Conservation (phyloP, 768 basidiomycete species). For the Boletellus ananiceps region DNA sequence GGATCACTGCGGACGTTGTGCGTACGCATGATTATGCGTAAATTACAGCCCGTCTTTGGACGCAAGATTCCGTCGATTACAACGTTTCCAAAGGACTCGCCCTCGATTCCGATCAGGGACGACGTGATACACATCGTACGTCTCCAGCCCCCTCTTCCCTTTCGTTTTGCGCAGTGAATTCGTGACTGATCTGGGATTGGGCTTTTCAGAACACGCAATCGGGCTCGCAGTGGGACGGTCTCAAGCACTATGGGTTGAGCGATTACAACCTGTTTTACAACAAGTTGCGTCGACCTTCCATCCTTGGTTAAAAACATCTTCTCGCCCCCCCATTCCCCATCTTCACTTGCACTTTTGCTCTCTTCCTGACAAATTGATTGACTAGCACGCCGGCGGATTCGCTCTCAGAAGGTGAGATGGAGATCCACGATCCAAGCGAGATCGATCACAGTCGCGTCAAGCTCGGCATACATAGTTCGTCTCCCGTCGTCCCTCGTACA, state of each 20-base stretch:
- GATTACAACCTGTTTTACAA: constrained; percentile 59
- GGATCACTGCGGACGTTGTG: no score
- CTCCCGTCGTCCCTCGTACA: background rate
- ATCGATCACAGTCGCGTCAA: constrained; percentile 45
- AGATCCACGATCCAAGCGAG: constrained; percentile 45
- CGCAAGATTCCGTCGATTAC: constrained; percentile 51
- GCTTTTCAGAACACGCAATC: constrained; percentile 59
- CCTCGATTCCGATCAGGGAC: constrained; percentile 25
- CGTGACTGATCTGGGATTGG: background rate
- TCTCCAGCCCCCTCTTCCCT: background rate
- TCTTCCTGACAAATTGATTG: background rate
- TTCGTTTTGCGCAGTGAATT: background rate
- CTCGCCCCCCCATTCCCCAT: no score
- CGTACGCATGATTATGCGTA: background rate
- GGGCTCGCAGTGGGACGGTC: constrained; percentile 66
- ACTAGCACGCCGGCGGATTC: constrained; percentile 40
- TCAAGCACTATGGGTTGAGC: constrained; percentile 52
- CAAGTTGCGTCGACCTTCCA: constrained; percentile 36
- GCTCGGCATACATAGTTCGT: constrained; percentile 66
- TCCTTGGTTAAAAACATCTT: no score
- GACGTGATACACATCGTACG: constrained; percentile 56
- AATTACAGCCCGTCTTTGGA: constrained; percentile 48
- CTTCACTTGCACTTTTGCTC: no score
- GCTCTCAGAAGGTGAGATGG: constrained; percentile 43
- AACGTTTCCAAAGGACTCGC: constrained; percentile 30